These are phyloP conservation scores for Choanephora cucurbitarum DNA, from an alignment of 371 early-diverging fungal species.

Conservation along the genomic window DNA sequence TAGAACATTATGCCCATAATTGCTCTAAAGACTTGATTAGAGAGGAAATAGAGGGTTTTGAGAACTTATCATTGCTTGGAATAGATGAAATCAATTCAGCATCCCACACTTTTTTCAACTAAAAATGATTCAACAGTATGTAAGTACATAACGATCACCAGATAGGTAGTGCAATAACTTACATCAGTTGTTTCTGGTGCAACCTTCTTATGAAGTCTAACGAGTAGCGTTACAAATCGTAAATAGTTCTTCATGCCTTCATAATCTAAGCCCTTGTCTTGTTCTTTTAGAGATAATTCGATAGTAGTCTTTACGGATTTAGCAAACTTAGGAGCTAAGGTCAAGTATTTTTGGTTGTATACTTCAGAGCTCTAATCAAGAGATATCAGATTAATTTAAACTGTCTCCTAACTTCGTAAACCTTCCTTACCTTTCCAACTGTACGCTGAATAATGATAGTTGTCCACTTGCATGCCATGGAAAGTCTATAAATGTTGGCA, in stretches of 20 bases:
- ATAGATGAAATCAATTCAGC: constrained; percentile 26
- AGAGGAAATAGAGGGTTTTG: constrained; percentile 28
- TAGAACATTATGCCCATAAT: constrained; percentile 12
- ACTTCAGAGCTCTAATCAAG: constrained; percentile 42
- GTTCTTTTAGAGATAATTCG: constrained; percentile 20
- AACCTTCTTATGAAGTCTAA: constrained; percentile 35
- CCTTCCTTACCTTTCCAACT: constrained; percentile 44
- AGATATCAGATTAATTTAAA: too few species aligned
- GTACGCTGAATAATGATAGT: constrained; percentile 49
- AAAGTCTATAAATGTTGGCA: constrained; percentile 69
- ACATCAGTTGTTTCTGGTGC: constrained; percentile 28
- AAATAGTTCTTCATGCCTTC: constrained; percentile 33
- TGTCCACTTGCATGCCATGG: constrained; percentile 59
- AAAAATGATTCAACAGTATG: constrained; percentile 1
- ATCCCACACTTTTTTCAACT: constrained; percentile 31
- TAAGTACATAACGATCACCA: too few species aligned
- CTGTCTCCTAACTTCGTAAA: too few species aligned
- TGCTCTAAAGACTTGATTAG: constrained; percentile 25
- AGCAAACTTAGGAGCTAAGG: constrained; percentile 29
- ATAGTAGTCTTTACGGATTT: constrained; percentile 26
- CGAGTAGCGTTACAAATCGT: constrained; percentile 25
- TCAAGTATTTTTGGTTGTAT: constrained; percentile 36
- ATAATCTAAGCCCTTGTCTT: constrained; percentile 26
- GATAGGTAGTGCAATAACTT: too few species aligned
- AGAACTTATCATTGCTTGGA: constrained; percentile 20